Evolutionary conservation across 2,329 filamentous ascomycete species (phyloP).

Genomic region (Penicillium capsulatum): DNA sequence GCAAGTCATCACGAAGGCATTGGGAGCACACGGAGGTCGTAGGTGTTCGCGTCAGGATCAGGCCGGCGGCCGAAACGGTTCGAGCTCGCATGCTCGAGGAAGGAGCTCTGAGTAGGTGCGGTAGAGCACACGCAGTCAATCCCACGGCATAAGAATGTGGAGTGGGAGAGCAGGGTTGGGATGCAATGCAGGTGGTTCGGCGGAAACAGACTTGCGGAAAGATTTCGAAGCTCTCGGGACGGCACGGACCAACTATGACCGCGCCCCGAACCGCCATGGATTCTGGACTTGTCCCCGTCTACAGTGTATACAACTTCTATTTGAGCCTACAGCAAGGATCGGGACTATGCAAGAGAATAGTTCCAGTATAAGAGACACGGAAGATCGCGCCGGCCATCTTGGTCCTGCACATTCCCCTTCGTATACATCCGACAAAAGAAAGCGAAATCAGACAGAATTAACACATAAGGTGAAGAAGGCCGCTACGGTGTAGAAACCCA

Average conservation of each 20-base stretch:
- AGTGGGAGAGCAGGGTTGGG: too few species aligned
- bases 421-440: conserved; percentile 25
- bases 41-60: conserved; percentile 33
- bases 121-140: conserved; percentile 1
- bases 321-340: neutral
- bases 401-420: conserved; percentile 25
- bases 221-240: conserved; percentile 27
- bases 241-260: conserved; percentile 21
- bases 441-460: conserved; percentile 26
- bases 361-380: conserved; percentile 27
- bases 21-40: conserved; percentile 39
- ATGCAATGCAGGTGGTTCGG: conserved; percentile 3
- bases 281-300: too few species aligned
- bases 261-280: too few species aligned
- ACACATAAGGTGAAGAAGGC: conserved; percentile 25
- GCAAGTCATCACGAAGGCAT: conserved; percentile 38
- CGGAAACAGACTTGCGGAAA: conserved; percentile 12
- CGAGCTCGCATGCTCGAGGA: conserved; percentile 38
- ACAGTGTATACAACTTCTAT: too few species aligned
- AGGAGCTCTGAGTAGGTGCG: conserved; percentile 7
- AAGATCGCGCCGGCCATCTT: conserved; percentile 26
- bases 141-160: conserved; percentile 13
- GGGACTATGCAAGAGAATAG: conserved; percentile 14
- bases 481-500: conserved; percentile 18
- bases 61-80: conserved; percentile 34